Evolutionary conservation across 176 grass and related monocot species (phyloP), one percentile per base, ranked within the genome.

Genomic region (Lolium rigidum): DNA sequence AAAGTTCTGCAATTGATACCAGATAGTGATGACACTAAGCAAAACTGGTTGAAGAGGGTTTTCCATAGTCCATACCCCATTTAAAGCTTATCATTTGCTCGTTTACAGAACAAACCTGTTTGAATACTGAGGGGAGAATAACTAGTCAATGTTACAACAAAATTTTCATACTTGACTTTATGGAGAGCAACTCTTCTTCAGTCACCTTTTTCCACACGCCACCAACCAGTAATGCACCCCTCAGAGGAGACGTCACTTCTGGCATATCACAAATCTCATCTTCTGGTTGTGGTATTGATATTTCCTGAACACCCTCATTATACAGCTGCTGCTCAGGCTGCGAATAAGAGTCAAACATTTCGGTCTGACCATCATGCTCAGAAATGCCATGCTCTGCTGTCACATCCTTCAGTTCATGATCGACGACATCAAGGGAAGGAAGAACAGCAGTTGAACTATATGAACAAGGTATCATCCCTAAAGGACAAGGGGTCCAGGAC

Each of bases 381-480:
- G 69, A 44, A 56, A 48, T 78, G 21, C 35, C 61, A 87, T 87
- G 82, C 79, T 70, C 70, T 78, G 28, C 35, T 26, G 31, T 46
- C 39, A 11, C 28, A 38, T 48, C 31, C 28, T 91, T 64, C 0
- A 22, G 21, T 56, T 50, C 76, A 81, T 43, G 37, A 80, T 78
- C 35, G 4, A 70, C 4, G 12, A 43, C 65, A 87, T 92, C 90
- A 50, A 92, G 89, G 64, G 65, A 58, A 51, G 90, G 92, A 85
- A 94, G 88, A 81, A 98, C 84, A 76, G 86, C 78, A 89, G 82
- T 92, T 71, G 92, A 98, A 91, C 93, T 98, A 89, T 91, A 95
- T 70, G 88, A 95, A 74, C 94, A 98, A 4, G 96, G 90, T 82
- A 95, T 17, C 87, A 92, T 95, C 37, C 93, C 92, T 55, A 98